Base-by-base conservation (phyloP, 2,329 filamentous ascomycete genomes). In the Piedraia hortae region DNA sequence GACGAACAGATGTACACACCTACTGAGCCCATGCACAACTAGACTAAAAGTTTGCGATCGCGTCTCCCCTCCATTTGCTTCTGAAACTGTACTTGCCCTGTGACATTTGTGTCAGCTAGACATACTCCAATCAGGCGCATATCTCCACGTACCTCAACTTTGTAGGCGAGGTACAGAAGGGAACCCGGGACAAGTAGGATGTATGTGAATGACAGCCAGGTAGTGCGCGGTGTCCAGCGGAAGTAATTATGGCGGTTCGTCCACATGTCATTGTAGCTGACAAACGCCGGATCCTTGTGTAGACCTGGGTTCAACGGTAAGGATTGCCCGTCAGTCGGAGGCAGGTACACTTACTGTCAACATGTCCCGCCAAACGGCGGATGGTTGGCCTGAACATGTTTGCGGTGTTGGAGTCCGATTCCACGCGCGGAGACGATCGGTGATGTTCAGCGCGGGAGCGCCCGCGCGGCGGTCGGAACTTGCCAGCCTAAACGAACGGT, bases 171-270 rank as follows among this genome's bases (percentile, higher is more conserved):
- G 41, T 67, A 66, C 20, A 66, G 66, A 33, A 89, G 37, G 26
- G 72, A 53, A 18, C 51, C 46, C 5, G 85, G 85, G 19, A 91
- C 60, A 24, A 68, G 51, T 15, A 66, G 51, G 26, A 71, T 59
- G 47, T 82, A 91, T 31, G 69, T 54, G 42, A 91, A 63, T 4
- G 69, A 67, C 39, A 91, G 48, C 51, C 62, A 65, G 14, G 75
- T 77, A 20, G 77, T 89, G 39, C 72, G 60, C 23, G 65, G 61
- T 16, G 72, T 93, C 75, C 77, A 93, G 47, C 77, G 63, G 62
- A 93, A 97, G 62, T 75, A 90, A 52, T 77, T 77, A 62, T 80
- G 70, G 34, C 85, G 71, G 54, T 74, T 77, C 40, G 61, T 55
- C 40, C 60, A 63, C 65, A 91, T 73, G 45, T 71, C 80, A 42